Evolutionary conservation across 1,284 basidiomycete species (phyloP), one percentile per base, ranked within the genome.

Genomic region (Rhodotorula mucilaginosa): DNA sequence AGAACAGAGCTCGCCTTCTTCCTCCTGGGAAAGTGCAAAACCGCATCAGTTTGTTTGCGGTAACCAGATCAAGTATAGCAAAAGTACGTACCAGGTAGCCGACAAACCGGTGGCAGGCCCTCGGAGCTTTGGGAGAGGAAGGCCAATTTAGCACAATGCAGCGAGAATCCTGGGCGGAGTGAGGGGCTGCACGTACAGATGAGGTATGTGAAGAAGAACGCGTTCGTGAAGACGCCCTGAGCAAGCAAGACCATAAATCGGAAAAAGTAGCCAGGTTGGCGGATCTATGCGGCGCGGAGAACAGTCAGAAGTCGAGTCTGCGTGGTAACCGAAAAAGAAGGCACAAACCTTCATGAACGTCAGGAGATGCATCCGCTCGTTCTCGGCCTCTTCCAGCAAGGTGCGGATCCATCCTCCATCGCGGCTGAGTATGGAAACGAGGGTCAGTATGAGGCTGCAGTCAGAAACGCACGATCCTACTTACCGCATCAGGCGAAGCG

Each of bases 331-430:
- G 39, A 39, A 39, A 34, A 29, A 3, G 8, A 3, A 2, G 7
- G 5, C n/a, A 46, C 44, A 1, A 5, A 57, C 63, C 54, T 90
- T 89, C 88, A 96, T 90, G 83, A 95, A 96, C 0, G 91, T 94
- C 87, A 90, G 90, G 64, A 74, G 71, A 62, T 68, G 75, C 76
- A 47, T 94, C 93, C 64, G 85, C 82, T 97, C 94, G 79, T 97
- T 97, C 80, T 97, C 94, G 12, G 93, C 93, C 82, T 97, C 94
- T 80, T 94, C 90, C 39, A 96, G 83, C 54, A 93, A 86, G 10
- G 61, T 48, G 18, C 63, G 65, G 46, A 72, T 74, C 66, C 67
- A 71, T 1, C 68, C 54, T 44, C 46, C 61, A 81, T 97, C 93
- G 62, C 54, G 54, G 54, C 54, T 56, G 39, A 12, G 12, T 44